These are phyloP conservation scores for Juncus inflexus DNA, from an alignment of 176 grass and related monocot genomes.

Conservation along the genomic window DNA sequence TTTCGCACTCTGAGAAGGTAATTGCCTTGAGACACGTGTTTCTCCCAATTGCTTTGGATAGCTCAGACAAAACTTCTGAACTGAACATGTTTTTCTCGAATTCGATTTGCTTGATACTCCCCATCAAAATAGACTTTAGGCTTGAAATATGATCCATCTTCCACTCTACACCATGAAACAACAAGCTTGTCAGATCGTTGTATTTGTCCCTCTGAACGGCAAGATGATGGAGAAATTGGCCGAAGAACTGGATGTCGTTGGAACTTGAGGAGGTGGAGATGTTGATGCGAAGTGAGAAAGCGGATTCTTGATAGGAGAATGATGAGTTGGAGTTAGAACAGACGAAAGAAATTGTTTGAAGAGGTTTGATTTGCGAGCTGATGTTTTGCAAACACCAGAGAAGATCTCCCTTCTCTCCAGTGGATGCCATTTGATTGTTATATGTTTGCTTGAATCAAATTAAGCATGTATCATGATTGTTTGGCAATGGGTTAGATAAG, in stretches of 20 bases:
- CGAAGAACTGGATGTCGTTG: conserved; percentile 36
- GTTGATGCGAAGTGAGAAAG: conserved; percentile 61
- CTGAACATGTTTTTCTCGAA: conserved; percentile 67
- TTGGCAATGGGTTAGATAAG: too few relatives aligned
- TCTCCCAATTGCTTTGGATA: conserved; percentile 61
- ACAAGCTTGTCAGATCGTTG: conserved; percentile 46
- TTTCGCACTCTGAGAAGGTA: conserved; percentile 58
- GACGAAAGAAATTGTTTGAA: conserved; percentile 36
- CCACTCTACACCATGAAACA: conserved; percentile 81
- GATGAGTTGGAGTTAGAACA: conserved; percentile 15
- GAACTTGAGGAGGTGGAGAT: conserved; percentile 28
- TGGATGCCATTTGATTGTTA: conserved; percentile 25
- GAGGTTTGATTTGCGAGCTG: conserved; percentile 19
- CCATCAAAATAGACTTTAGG: conserved; percentile 42
- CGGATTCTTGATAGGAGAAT: conserved; percentile 42
- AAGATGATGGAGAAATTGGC: conserved; percentile 49
- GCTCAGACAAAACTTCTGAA: conserved; percentile 31
- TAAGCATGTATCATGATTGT: too few relatives aligned
- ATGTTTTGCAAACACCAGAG: conserved; percentile 29
- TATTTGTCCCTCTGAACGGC: conserved; percentile 32
- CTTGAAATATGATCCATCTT: conserved; percentile 35
- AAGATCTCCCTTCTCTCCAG: conserved; percentile 15
- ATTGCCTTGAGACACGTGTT: conserved; percentile 53
- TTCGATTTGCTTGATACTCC: conserved; percentile 58
- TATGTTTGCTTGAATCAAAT: background rate